phyloP scores from a whole-genome alignment of 2,329 filamentous ascomycete genomes.

The Fusarium concolor region DNA sequence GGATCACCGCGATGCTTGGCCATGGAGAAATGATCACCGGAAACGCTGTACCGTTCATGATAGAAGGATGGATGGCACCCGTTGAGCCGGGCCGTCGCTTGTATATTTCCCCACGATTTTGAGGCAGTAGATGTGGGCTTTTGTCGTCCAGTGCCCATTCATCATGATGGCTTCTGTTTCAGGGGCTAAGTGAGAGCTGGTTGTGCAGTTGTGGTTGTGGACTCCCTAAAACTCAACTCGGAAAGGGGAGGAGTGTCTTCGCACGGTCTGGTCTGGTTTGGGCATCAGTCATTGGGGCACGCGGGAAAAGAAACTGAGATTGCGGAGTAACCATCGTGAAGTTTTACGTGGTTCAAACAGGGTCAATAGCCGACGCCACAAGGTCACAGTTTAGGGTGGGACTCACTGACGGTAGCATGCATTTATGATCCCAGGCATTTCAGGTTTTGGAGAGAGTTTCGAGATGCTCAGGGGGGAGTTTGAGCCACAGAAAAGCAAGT shows the following conservation, averaged over 20 bases:
- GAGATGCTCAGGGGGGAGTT: neutral
- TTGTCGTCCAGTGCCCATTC: neutral
- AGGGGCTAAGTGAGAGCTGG: neutral
- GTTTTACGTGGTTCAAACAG: constrained; percentile 41
- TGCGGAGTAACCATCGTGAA: constrained; percentile 45
- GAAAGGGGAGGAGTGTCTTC: constrained; percentile 35
- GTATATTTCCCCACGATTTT: constrained; percentile 33
- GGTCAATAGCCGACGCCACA: constrained; percentile 46
- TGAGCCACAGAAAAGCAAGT: constrained; percentile 8
- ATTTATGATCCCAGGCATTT: constrained; percentile 16
- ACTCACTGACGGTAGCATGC: neutral
- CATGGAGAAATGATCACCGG: constrained; percentile 27
- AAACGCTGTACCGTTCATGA: constrained; percentile 26
- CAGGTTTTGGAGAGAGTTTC: constrained; percentile 24
- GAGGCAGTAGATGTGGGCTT: neutral
- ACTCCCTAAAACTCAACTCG: neutral
- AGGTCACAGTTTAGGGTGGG: neutral
- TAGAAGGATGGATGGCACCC: constrained; percentile 11
- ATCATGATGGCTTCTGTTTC: constrained; percentile 3
- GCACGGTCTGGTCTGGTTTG: constrained; percentile 34
- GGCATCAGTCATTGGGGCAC: constrained; percentile 19
- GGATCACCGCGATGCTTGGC: constrained; percentile 32
- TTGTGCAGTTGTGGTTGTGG: constrained; percentile 15
- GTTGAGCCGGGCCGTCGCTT: constrained; percentile 26
- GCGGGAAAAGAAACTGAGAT: constrained; percentile 37